Percentiles rank a stretch among this genome's conserved stretches.
Evolutionary conservation across 2,329 filamentous ascomycete species (phyloP).

Genomic region (Ophiostoma ulmi): DNA sequence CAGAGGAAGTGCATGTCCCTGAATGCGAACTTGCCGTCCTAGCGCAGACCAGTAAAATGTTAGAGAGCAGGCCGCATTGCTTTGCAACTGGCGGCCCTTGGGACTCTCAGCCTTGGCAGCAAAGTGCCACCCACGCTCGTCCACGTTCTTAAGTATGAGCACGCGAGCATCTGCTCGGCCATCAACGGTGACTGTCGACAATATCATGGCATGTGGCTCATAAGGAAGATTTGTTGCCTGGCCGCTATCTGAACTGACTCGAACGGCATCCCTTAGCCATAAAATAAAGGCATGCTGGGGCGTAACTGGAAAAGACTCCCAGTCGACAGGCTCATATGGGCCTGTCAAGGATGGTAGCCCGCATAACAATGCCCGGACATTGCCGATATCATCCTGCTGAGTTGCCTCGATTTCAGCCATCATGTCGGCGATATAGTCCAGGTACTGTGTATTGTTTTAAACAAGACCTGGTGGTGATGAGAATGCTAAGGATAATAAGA

Average conservation of each 20-base stretch:
- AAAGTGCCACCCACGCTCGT: constrained; percentile 27
- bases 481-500: not conserved
- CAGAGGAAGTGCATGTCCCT: not conserved
- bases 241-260: not conserved
- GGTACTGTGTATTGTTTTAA: not conserved
- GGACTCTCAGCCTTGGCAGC: constrained; percentile 21
- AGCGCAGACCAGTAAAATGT: constrained; percentile 25
- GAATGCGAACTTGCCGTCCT: not conserved
- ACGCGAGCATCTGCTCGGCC: constrained; percentile 23
- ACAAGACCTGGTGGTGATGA: not conserved
- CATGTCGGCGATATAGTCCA: not conserved
- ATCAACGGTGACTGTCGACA: not conserved
- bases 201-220: not conserved
- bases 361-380: constrained; percentile 1
- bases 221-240: not conserved
- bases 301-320: not conserved
- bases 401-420: not conserved
- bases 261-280: not conserved
- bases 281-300: not conserved
- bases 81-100: constrained; percentile 24
- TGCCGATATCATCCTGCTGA: not conserved
- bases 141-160: constrained; percentile 26
- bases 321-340: not conserved
- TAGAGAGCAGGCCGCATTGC: constrained; percentile 16
- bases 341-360: not conserved